These are phyloP conservation scores for Cercospora zeina DNA, from an alignment of 2,329 filamentous ascomycete species.

Conservation along the genomic window DNA sequence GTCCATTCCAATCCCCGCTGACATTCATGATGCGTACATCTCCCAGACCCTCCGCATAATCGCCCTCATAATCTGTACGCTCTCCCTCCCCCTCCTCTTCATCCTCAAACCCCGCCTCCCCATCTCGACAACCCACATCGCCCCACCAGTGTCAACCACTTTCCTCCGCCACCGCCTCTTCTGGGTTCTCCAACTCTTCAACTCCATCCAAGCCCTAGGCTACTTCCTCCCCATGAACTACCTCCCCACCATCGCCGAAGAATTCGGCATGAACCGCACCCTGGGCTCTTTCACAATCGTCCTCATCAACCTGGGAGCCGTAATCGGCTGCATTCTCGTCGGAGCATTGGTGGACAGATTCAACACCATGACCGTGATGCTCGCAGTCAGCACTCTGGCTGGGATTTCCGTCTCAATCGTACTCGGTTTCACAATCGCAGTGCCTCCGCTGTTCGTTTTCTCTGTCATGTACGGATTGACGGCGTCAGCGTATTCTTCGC, in stretches of 20 bases:
- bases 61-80: conserved; percentile 22
- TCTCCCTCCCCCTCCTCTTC: conserved; percentile 23
- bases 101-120: conserved; percentile 35
- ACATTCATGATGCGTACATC: neutral
- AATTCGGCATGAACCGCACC: conserved; percentile 41
- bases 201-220: conserved; percentile 46
- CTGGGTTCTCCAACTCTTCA: conserved; percentile 48
- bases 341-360: conserved; percentile 46
- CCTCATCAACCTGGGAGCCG: conserved; percentile 44
- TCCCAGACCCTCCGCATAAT: conserved; percentile 27
- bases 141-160: conserved; percentile 40
- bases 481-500: conserved; percentile 44
- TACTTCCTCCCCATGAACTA: conserved; percentile 50
- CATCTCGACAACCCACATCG: conserved; percentile 29
- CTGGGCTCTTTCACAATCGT: conserved; percentile 44
- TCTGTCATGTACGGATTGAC: conserved; percentile 47
- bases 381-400: conserved; percentile 43
- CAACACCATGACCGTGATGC: conserved; percentile 43
- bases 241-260: conserved; percentile 45
- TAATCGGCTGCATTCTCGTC: conserved; percentile 43
- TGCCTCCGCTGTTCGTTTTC: conserved; percentile 47
- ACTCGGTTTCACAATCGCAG: conserved; percentile 49
- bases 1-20: neutral
- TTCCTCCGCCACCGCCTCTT: conserved; percentile 43
- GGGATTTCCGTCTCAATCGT: conserved; percentile 45